Base-by-base conservation (phyloP, 106 monocot genomes). In the Dendrobium huoshanense region DNA sequence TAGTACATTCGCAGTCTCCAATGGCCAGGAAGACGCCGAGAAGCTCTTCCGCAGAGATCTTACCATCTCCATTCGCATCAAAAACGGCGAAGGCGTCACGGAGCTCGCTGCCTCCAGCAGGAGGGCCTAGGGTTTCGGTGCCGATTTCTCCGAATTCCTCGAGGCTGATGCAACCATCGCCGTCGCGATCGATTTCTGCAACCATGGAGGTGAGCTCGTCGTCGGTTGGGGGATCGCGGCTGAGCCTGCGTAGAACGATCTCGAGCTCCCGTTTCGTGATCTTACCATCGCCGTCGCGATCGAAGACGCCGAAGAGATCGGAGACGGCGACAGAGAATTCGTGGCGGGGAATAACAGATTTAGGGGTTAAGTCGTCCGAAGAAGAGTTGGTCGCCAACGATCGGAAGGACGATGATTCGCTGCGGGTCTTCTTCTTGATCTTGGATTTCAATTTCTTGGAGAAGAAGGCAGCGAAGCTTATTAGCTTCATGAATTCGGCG, bases 1-100 rank as follows among this genome's bases (percentile, higher is more conserved):
- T 20, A 18, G 82, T 84, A 47, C 89, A 89, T 22, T 37, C 75
- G 15, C n/a, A 80, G 42, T 89, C 92, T 18, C 89, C 92, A 72
- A 89, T 49, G 20, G 51, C 61, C 2, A 76, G 41, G 58, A 91
- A 59, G 9, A 83, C 73, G 20, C 70, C 82, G 20, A 56, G 49
- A 74, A 91, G 86, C 79, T 91, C 91, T 80, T 91, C 88, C 55
- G 90, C 85, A 43, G 90, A 90, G 67, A 90, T 90, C 85, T 45
- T 84, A 20, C 90, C 90, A 75, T 91, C 88, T 4, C 88, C 85
- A 80, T 91, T 82, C 4, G 75, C 56, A 44, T 91, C 88, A 55
- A 86, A 91, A 5, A 91, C 82, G 22, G 49, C 78, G 70, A 91
- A 91, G 10, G 86, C 80, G 27, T 70, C 91, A 11, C 72, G 20